These are phyloP conservation scores for Colletotrichum australisinense DNA, from an alignment of 2,329 filamentous ascomycete species.

Conservation along the genomic window DNA sequence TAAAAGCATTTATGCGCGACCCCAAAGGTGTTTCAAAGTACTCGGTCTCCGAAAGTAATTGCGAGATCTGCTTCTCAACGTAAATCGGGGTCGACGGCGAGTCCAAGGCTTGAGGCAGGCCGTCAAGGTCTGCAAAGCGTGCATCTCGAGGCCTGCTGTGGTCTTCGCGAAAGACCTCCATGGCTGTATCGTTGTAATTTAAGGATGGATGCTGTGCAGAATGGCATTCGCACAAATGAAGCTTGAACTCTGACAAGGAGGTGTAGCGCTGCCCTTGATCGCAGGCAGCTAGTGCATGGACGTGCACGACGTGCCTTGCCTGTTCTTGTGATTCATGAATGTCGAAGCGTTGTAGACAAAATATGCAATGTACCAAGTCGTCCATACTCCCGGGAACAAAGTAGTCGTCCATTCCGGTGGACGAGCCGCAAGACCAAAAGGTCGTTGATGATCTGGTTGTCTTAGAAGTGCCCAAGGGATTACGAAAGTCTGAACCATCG, in stretches of 20 bases:
- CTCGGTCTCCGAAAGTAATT: neutral
- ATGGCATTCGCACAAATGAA: neutral
- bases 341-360: neutral
- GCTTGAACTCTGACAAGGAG: neutral
- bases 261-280: rapidly evolving
- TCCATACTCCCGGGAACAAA: neutral
- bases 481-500: neutral
- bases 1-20: neutral
- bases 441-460: no score
- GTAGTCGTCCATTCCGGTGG: neutral
- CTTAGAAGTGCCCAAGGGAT: no score
- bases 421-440: neutral
- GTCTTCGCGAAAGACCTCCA: neutral
- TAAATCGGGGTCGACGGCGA: neutral
- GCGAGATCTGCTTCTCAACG: neutral
- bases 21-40: neutral
- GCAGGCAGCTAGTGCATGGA: neutral
- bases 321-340: neutral
- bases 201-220: neutral
- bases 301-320: neutral
- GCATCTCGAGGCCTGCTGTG: neutral
- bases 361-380: neutral
- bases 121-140: neutral
- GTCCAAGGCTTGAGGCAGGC: neutral
- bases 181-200: neutral